These are phyloP conservation scores for Ensete glaucum DNA, from an alignment of 176 grass and related monocot species.

Conservation along the genomic window DNA sequence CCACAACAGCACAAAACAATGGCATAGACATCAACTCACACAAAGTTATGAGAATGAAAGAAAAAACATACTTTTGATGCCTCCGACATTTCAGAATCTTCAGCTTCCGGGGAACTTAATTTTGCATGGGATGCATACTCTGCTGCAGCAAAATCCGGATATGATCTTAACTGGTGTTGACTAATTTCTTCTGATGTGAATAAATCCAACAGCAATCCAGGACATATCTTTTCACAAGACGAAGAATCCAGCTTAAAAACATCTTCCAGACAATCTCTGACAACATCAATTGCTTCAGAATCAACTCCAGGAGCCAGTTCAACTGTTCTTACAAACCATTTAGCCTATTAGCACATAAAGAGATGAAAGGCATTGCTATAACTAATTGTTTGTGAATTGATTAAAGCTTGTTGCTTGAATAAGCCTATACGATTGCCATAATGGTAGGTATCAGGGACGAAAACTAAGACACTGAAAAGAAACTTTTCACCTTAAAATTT, in stretches of 20 bases:
- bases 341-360: slow-evolving; percentile 10
- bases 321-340: slow-evolving; percentile 35
- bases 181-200: slow-evolving; percentile 32
- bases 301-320: slow-evolving; percentile 41
- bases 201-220: slow-evolving; percentile 48
- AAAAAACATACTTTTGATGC: slow-evolving; percentile 38
- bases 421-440: not conserved
- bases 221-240: slow-evolving; percentile 26
- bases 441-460: not conserved
- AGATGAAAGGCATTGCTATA: slow-evolving; percentile 1
- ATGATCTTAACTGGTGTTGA: slow-evolving; percentile 21
- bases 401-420: not conserved
- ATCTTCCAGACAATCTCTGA: slow-evolving; percentile 45
- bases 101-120: slow-evolving; percentile 17
- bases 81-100: slow-evolving; percentile 28
- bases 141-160: slow-evolving; percentile 12
- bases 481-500: not conserved
- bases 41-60: not conserved
- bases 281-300: slow-evolving; percentile 62
- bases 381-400: not conserved
- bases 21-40: not conserved
- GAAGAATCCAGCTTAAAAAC: slow-evolving; percentile 39
- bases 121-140: slow-evolving; percentile 17
- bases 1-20: not conserved
- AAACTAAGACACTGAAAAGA: not conserved